Conservation (phyloP, 78 protist genomes). For the Monosiga brevicollis region DNA sequence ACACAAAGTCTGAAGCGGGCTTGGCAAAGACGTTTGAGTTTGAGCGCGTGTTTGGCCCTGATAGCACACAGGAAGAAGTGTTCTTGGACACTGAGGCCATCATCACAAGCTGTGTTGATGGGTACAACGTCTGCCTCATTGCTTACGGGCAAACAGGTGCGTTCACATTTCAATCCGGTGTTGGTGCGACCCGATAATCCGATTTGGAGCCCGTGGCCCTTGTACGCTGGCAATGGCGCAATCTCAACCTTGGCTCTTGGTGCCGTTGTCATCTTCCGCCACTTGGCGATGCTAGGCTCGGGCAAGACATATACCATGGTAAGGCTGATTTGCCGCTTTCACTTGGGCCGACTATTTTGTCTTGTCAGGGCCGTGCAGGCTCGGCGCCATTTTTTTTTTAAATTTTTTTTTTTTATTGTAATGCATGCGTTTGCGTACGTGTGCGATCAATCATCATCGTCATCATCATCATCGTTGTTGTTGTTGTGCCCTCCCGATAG, state of each 20-base stretch:
- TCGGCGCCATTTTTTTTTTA: too few relatives aligned
- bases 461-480: not conserved
- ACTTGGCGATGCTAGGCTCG: too few relatives aligned
- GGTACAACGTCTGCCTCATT: constrained; percentile 48
- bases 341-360: not conserved
- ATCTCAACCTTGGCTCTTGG: too few relatives aligned
- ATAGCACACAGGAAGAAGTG: constrained; percentile 6
- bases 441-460: not conserved
- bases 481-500: constrained; percentile 47
- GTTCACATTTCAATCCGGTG: too few relatives aligned
- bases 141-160: constrained; percentile 64
- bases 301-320: too few relatives aligned
- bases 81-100: constrained; percentile 27
- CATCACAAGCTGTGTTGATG: constrained; percentile 41
- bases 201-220: too few relatives aligned
- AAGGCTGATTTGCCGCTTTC: not conserved
- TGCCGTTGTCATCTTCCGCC: too few relatives aligned
- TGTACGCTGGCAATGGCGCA: too few relatives aligned
- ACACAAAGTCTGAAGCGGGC: too few relatives aligned
- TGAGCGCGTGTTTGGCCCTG: constrained; percentile 18
- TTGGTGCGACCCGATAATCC: too few relatives aligned
- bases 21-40: not conserved
- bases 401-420: too few relatives aligned
- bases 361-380: not conserved
- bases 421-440: too few relatives aligned